Percentiles rank a stretch among this genome's conserved stretches.
Conservation (phyloP, 2,329 filamentous ascomycete species). For the Pestalotiopsis sp. region DNA sequence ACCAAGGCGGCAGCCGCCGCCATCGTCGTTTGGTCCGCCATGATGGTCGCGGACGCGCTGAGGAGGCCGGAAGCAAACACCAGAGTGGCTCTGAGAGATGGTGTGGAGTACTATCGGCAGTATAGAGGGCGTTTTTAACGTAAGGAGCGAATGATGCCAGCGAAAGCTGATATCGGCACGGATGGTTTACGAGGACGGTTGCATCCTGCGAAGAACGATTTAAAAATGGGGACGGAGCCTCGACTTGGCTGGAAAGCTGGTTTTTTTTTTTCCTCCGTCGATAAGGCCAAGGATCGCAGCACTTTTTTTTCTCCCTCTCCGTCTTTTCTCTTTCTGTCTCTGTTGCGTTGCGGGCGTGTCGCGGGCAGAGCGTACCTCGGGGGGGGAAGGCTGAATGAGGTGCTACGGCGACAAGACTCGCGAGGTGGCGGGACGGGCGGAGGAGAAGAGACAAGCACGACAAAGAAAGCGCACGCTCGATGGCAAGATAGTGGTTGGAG, state of each 20-base stretch:
- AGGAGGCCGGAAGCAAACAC: background rate
- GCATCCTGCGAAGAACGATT: slow-evolving; percentile 5
- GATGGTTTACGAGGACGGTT: slow-evolving; percentile 7
- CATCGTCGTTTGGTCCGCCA: slow-evolving; percentile 59
- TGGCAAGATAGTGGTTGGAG: background rate
- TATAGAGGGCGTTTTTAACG: background rate
- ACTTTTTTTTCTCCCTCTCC: background rate
- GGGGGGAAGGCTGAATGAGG: background rate
- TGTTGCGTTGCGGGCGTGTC: background rate
- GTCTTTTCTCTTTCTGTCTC: background rate
- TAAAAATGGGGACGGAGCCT: background rate
- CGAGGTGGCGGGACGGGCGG: background rate
- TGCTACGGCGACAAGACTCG: background rate
- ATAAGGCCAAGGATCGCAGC: background rate
- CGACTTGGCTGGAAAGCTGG: background rate
- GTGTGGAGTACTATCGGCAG: background rate
- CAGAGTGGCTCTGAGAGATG: background rate
- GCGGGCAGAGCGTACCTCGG: background rate
- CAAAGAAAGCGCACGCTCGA: background rate
- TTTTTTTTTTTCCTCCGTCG: background rate
- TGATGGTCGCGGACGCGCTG: slow-evolving; percentile 23
- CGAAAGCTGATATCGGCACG: slow-evolving; percentile 11
- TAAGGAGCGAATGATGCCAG: slow-evolving; percentile 15
- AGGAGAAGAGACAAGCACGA: background rate
- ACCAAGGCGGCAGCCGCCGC: slow-evolving; percentile 57